A percentile compares a stretch with the other conserved stretches of the same genome.
Evolutionary conservation across 2,329 filamentous ascomycete species (phyloP).

Genomic region (Alternaria longipes): DNA sequence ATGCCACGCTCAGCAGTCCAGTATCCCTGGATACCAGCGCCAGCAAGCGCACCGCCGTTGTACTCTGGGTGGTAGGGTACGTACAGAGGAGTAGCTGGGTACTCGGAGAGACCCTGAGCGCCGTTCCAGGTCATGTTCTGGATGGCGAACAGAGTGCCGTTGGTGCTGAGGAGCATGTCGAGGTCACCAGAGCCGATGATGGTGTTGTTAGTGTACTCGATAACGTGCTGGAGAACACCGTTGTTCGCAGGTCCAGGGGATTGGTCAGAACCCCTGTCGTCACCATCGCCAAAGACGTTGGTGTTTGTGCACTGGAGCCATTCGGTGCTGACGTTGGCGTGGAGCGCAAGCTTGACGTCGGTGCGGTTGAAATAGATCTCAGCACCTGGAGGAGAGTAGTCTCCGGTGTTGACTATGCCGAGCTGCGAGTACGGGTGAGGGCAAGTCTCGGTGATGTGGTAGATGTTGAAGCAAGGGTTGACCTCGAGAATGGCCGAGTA

Average conservation of each 20-base stretch:
- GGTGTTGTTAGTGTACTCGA: constrained; percentile 62
- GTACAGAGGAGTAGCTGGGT: constrained; percentile 55
- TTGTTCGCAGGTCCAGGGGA: constrained; percentile 52
- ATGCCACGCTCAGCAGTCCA: constrained; percentile 57
- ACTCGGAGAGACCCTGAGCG: constrained; percentile 56
- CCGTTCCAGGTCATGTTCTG: constrained; percentile 66
- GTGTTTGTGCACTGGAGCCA: constrained; percentile 54
- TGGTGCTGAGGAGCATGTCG: constrained; percentile 60
- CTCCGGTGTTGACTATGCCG: constrained; percentile 50
- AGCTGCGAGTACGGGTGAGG: constrained; percentile 53
- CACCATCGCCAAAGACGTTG: constrained; percentile 55
- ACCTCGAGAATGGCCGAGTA: constrained; percentile 52
- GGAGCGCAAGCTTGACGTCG: constrained; percentile 61
- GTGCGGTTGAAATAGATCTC: constrained; percentile 62
- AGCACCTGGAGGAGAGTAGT: constrained; percentile 53
- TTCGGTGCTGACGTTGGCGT: constrained; percentile 56
- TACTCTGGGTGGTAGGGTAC: constrained; percentile 57
- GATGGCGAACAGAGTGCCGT: constrained; percentile 62
- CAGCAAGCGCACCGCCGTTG: constrained; percentile 52
- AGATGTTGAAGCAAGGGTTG: constrained; percentile 63
- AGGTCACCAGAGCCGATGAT: constrained; percentile 61
- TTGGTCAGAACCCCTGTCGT: constrained; percentile 39
- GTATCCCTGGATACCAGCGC: constrained; percentile 53
- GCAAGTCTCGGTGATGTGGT: constrained; percentile 58
- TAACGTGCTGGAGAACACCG: constrained; percentile 58